Conservation (phyloP, 2,329 filamentous ascomycete species). For the Ceratocystis papillata region DNA sequence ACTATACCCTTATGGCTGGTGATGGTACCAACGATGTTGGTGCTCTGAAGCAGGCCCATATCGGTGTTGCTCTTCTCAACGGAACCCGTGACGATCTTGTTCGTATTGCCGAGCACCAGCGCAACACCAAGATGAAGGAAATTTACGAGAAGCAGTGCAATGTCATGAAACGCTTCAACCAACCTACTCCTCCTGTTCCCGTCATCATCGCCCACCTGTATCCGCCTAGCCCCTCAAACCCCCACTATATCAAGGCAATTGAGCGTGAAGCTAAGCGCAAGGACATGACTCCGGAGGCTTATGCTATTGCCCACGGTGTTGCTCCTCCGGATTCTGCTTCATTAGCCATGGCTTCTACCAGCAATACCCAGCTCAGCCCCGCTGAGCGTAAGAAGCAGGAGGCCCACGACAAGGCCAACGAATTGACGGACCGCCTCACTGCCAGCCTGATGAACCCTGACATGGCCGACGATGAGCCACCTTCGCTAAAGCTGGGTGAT, state of each 20-base stretch:
- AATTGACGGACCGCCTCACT: constrained; percentile 77
- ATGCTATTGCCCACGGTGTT: constrained; percentile 43
- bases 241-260: constrained; percentile 87
- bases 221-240: constrained; percentile 79
- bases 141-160: constrained; percentile 92
- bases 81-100: constrained; percentile 83
- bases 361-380: constrained; percentile 34
- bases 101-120: constrained; percentile 83
- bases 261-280: constrained; percentile 75
- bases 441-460: constrained; percentile 82
- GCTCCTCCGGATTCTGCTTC: constrained; percentile 53
- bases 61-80: constrained; percentile 91
- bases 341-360: constrained; percentile 50
- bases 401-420: constrained; percentile 59
- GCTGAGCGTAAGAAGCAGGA: constrained; percentile 52
- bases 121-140: constrained; percentile 96
- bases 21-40: constrained; percentile 98
- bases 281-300: constrained; percentile 52
- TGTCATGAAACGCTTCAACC: constrained; percentile 91
- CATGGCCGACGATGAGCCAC: constrained; percentile 78
- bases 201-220: constrained; percentile 86
- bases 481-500: constrained; percentile 92
- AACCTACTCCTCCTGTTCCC: constrained; percentile 86
- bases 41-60: constrained; percentile 93
- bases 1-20: constrained; percentile 97